These are phyloP conservation scores for Spathaspora boniae DNA, from an alignment of 805 yeast genomes.

Conservation along the genomic window DNA sequence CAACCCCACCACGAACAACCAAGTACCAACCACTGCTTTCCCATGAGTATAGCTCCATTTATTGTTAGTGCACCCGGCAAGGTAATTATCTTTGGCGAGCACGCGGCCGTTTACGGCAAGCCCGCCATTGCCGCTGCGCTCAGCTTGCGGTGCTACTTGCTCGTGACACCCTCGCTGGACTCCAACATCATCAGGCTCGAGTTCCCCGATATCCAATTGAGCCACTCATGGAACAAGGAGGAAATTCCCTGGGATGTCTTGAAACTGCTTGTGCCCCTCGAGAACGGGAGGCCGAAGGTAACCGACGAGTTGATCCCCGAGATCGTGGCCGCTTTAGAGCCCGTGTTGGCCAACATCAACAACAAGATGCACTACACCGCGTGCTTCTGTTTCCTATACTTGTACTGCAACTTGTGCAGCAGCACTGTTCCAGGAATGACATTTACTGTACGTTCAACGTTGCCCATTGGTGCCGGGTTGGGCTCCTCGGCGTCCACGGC, in stretches of 20 bases:
- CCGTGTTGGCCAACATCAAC: conserved; percentile 41
- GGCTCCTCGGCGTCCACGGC: conserved; percentile 92
- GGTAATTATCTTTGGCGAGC: conserved; percentile 94
- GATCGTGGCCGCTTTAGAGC: conserved; percentile 47
- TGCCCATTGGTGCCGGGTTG: conserved; percentile 95
- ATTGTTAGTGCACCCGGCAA: conserved; percentile 94
- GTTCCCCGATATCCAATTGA: conserved; percentile 78
- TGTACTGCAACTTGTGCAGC: conserved; percentile 58
- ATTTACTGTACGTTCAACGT: conserved; percentile 71
- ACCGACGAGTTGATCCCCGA: conserved; percentile 60
- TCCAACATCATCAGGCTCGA: conserved; percentile 52
- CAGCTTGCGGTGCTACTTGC: conserved; percentile 75
- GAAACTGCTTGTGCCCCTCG: too few species aligned
- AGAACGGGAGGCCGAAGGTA: conserved; percentile 21
- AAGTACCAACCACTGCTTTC: too few species aligned
- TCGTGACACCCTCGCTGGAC: conserved; percentile 50
- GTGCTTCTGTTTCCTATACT: conserved; percentile 78
- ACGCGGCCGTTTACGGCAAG: conserved; percentile 88
- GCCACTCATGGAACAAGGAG: conserved; percentile 56
- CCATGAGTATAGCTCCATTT: conserved; percentile 47
- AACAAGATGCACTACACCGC: conserved; percentile 69
- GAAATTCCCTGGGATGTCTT: conserved; percentile 60
- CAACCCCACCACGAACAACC: too few species aligned
- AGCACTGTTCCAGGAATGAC: conserved; percentile 46
- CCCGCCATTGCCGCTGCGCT: conserved; percentile 97